Conservation (phyloP, 2,329 filamentous ascomycete genomes). For the Diaporthe amygdali region DNA sequence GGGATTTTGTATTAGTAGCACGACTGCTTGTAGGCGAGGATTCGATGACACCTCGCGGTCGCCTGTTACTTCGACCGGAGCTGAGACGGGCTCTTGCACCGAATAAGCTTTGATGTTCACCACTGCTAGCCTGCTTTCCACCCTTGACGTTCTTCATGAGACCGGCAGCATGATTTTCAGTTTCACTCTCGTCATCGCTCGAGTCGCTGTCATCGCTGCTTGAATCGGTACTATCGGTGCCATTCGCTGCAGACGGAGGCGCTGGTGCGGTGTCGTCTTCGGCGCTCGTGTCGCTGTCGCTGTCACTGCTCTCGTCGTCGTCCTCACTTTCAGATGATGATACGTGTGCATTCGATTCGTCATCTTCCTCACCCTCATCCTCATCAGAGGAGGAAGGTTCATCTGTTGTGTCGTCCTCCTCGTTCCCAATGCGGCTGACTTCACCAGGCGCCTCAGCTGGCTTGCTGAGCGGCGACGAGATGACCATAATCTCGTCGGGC, state of each 20-base stretch:
- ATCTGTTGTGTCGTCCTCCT: constrained; percentile 24
- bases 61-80: background rate
- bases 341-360: constrained; percentile 1
- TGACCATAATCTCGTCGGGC: constrained; percentile 25
- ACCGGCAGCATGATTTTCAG: background rate
- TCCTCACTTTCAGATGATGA: constrained; percentile 14
- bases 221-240: constrained; percentile 14
- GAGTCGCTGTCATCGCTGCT: background rate
- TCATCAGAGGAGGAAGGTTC: constrained; percentile 22
- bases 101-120: background rate
- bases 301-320: constrained; percentile 28
- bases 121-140: background rate
- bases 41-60: background rate
- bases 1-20: background rate
- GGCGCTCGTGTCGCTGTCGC: constrained; percentile 33
- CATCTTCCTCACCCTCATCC: constrained; percentile 23
- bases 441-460: constrained; percentile 9
- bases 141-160: background rate
- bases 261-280: constrained; percentile 26
- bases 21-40: background rate
- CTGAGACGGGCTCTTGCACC: background rate
- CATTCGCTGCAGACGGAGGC: background rate
- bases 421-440: constrained; percentile 21
- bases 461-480: constrained; percentile 21
- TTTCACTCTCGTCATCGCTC: background rate